These are phyloP conservation scores for Tricholoma saponaceum DNA, from an alignment of 768 basidiomycete genomes.

Conservation along the genomic window DNA sequence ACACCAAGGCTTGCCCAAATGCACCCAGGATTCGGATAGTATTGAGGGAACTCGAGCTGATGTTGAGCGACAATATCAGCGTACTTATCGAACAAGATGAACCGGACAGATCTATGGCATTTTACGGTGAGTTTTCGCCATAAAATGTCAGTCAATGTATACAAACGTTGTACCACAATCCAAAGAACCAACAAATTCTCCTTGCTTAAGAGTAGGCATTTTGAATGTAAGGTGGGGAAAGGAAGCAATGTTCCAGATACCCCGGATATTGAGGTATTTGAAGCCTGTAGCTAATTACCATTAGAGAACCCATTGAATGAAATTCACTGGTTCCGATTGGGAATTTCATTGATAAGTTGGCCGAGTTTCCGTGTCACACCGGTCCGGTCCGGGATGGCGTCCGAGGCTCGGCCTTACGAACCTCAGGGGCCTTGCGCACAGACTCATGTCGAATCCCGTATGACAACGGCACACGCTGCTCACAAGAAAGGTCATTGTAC, in stretches of 20 bases:
- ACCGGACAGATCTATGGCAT: slow-evolving; percentile 73
- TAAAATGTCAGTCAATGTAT: neutral
- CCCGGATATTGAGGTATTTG: neutral
- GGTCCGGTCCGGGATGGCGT: too few species aligned
- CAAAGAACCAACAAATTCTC: slow-evolving; percentile 86
- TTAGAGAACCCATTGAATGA: too few species aligned
- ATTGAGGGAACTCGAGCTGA: slow-evolving; percentile 92
- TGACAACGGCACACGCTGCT: too few species aligned
- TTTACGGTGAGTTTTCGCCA: neutral
- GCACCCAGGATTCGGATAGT: slow-evolving; percentile 84
- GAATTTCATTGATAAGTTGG: too few species aligned
- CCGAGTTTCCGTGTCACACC: too few species aligned
- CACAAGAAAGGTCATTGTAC: too few species aligned
- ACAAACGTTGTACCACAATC: slow-evolving; percentile 95
- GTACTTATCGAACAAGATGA: slow-evolving; percentile 85
- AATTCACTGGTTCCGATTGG: too few species aligned
- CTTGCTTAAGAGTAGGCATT: slow-evolving; percentile 43
- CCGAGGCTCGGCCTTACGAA: too few species aligned
- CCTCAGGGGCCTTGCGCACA: too few species aligned
- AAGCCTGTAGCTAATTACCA: too few species aligned
- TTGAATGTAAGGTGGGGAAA: slow-evolving; percentile 8
- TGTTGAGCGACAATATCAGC: slow-evolving; percentile 87
- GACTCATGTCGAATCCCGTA: too few species aligned
- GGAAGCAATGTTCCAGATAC: neutral
- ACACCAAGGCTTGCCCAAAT: slow-evolving; percentile 10